Evolutionary conservation across 176 grass and related monocot species (phyloP).

Genomic region (Rhynchospora tenuis): DNA sequence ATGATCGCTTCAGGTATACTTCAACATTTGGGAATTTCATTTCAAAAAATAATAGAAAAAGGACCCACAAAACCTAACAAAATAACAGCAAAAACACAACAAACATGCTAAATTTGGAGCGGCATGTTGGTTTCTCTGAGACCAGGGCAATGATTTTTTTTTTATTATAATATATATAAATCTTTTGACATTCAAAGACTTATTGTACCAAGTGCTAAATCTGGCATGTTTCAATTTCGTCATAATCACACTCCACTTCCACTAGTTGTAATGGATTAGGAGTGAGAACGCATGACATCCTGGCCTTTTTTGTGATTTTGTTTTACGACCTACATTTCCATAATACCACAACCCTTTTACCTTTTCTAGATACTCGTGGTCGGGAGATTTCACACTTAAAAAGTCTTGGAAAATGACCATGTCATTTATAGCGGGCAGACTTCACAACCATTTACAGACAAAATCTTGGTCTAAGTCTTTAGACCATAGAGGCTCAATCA

Average conservation of each 20-base stretch:
- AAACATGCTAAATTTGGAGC: background rate
- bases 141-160: background rate
- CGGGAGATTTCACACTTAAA: background rate
- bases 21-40: background rate
- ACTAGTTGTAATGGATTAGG: background rate
- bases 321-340: background rate
- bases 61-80: background rate
- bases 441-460: background rate
- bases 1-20: background rate
- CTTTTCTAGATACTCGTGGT: slow-evolving; percentile 2
- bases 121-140: slow-evolving; percentile 2
- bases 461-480: background rate
- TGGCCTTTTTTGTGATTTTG: background rate
- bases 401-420: background rate
- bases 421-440: background rate
- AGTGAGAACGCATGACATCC: slow-evolving; percentile 7
- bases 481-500: background rate
- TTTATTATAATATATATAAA: background rate
- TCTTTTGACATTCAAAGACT: background rate
- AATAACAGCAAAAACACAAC: background rate
- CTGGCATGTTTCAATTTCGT: background rate
- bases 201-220: background rate
- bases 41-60: background rate
- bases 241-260: background rate
- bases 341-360: background rate